phyloP scores from a whole-genome alignment of 2,329 filamentous ascomycete genomes.

The Arthroderma sp. region DNA sequence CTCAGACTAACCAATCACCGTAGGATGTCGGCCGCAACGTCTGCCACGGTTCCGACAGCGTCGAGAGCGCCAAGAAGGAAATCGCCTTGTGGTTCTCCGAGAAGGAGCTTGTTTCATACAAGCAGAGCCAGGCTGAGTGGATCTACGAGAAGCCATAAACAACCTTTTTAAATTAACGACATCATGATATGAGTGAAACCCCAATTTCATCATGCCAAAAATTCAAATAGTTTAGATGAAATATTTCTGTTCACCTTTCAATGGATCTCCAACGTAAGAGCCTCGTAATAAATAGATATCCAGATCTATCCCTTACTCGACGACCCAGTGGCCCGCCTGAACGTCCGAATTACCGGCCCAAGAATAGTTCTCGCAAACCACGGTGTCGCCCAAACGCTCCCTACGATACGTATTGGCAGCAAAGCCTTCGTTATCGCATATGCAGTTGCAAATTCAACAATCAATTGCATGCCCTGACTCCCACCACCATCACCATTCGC shows the following conservation, averaged over 20 bases:
- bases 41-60: constrained; percentile 97
- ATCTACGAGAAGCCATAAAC: constrained; percentile 75
- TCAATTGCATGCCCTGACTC: constrained; percentile 37
- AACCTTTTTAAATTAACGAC: constrained; percentile 11
- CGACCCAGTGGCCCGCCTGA: constrained; percentile 15
- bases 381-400: constrained; percentile 79
- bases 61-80: constrained; percentile 99
- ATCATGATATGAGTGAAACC: neutral
- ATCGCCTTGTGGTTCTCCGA: constrained; percentile 97
- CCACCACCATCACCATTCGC: constrained; percentile 18
- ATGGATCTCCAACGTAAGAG: too few species aligned
- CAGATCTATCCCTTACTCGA: constrained; percentile 1
- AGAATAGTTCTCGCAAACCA: constrained; percentile 69
- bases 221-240: neutral
- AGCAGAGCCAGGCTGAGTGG: constrained; percentile 77
- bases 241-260: too few species aligned
- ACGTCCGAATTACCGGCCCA: constrained; percentile 30
- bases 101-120: constrained; percentile 73
- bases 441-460: constrained; percentile 66
- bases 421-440: constrained; percentile 83
- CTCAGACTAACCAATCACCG: constrained; percentile 5
- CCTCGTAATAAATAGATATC: neutral
- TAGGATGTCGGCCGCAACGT: constrained; percentile 88
- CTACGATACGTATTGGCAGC: constrained; percentile 60
- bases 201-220: too few species aligned